A percentile compares a stretch with the other conserved stretches of the same genome.
Evolutionary conservation across 192 early-diverging fungal genomes (phyloP).

Genomic region (Thamnidium elegans): DNA sequence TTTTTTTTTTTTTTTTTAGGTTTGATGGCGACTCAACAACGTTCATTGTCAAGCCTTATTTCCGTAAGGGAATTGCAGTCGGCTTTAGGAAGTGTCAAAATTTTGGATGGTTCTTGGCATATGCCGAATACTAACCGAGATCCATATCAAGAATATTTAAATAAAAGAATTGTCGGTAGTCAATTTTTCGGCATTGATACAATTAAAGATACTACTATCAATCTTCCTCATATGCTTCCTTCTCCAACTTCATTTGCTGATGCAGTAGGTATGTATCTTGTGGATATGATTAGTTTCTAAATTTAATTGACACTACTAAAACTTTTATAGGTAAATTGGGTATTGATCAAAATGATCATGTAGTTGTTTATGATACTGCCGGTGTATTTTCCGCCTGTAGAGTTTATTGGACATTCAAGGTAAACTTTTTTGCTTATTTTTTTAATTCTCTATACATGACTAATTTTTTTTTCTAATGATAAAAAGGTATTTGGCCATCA

Average conservation of each 20-base stretch:
- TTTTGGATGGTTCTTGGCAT: slow-evolving; percentile 92
- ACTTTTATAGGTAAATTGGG: slow-evolving; percentile 58
- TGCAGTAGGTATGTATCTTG: slow-evolving; percentile 56
- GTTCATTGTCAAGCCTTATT: slow-evolving; percentile 22
- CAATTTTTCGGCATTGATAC: slow-evolving; percentile 91
- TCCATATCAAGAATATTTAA: slow-evolving; percentile 66
- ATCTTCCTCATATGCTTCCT: slow-evolving; percentile 93
- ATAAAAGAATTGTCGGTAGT: slow-evolving; percentile 60
- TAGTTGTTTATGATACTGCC: slow-evolving; percentile 86
- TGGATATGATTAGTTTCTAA: not conserved
- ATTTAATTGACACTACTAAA: not conserved
- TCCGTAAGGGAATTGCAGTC: slow-evolving; percentile 17
- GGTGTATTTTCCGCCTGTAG: slow-evolving; percentile 82
- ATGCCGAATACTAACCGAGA: slow-evolving; percentile 71
- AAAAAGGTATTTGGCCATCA: slow-evolving; percentile 83
- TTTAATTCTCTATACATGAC: not conserved
- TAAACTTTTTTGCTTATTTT: slow-evolving; percentile 11
- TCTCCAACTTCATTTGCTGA: slow-evolving; percentile 64
- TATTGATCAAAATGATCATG: slow-evolving; percentile 75
- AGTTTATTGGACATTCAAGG: slow-evolving; percentile 93
- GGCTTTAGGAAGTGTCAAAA: slow-evolving; percentile 49
- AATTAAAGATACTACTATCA: slow-evolving; percentile 66
- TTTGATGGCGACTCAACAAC: not conserved
- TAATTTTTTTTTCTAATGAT: not conserved
- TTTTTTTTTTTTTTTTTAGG: not conserved